Percentiles rank a stretch among this genome's conserved stretches.
Conservation (phyloP, 768 basidiomycete genomes). For the Suillus subalutaceus region DNA sequence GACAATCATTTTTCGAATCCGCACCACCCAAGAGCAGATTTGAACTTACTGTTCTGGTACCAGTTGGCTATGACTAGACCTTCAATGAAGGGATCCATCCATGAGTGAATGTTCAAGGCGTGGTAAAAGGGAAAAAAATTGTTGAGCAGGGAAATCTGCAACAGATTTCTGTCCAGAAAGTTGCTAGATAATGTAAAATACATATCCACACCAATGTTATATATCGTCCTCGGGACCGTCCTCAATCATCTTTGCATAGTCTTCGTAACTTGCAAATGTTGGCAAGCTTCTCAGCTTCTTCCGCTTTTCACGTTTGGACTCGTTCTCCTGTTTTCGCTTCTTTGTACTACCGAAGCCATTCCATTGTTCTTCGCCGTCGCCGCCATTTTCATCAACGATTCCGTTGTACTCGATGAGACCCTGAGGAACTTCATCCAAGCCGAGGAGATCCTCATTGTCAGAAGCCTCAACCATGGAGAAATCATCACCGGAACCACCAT, state of each 20-base stretch:
- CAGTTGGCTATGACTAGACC: too few species aligned
- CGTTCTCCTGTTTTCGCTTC: slow-evolving; percentile 43
- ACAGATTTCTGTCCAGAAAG: too few species aligned
- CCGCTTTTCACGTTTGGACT: slow-evolving; percentile 47
- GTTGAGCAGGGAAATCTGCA: too few species aligned
- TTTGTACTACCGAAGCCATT: slow-evolving; percentile 52
- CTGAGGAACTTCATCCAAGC: slow-evolving; percentile 54
- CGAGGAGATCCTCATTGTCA: slow-evolving; percentile 71
- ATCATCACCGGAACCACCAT: slow-evolving; percentile 45
- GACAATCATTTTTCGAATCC: too few species aligned
- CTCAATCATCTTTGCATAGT: slow-evolving; percentile 85
- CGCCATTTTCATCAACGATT: slow-evolving; percentile 47
- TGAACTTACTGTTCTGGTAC: too few species aligned
- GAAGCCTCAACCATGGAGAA: slow-evolving; percentile 66
- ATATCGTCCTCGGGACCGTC: slow-evolving; percentile 42
- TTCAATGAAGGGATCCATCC: too few species aligned
- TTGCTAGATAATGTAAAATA: not conserved
- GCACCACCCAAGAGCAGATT: too few species aligned
- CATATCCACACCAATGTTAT: slow-evolving; percentile 13
- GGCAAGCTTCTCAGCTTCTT: slow-evolving; percentile 73
- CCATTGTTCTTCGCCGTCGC: slow-evolving; percentile 47
- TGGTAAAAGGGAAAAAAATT: too few species aligned
- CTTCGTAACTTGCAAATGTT: slow-evolving; percentile 87
- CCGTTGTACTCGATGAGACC: slow-evolving; percentile 66
- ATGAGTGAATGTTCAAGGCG: too few species aligned